These are phyloP conservation scores for Grammothele lineata DNA, from an alignment of 768 basidiomycete genomes.

Conservation along the genomic window DNA sequence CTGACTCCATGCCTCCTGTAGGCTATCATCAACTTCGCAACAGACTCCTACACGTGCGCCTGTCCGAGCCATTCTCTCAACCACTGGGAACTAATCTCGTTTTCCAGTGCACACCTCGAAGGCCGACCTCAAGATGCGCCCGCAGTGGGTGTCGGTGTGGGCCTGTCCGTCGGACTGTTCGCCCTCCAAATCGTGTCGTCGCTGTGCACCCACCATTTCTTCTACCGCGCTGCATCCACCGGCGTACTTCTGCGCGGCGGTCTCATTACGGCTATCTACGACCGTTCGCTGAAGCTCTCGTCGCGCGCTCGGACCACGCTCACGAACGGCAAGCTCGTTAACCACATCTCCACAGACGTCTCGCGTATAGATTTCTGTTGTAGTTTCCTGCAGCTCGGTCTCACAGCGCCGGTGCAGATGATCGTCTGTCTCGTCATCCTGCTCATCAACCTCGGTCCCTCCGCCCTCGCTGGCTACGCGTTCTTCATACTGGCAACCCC, in stretches of 20 bases:
- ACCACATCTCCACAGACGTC: conserved; percentile 90
- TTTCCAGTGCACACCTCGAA: conserved; percentile 19
- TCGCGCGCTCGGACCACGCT: conserved; percentile 75
- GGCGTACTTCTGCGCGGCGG: conserved; percentile 83
- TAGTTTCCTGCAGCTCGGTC: conserved; percentile 77
- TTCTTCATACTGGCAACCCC: conserved; percentile 72
- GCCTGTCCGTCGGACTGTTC: conserved; percentile 67
- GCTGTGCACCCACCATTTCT: conserved; percentile 75
- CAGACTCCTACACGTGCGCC: conserved; percentile 48
- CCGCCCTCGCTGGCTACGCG: conserved; percentile 50
- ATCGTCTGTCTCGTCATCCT: conserved; percentile 72
- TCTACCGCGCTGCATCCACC: conserved; percentile 67
- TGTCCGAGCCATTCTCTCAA: neutral
- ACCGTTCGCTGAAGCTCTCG: conserved; percentile 69
- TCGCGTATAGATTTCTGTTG: conserved; percentile 88
- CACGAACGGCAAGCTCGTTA: conserved; percentile 86
- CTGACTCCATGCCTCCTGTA: conserved; percentile 23
- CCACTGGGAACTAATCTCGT: neutral
- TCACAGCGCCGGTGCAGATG: conserved; percentile 76
- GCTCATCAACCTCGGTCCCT: conserved; percentile 64
- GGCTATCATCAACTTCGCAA: conserved; percentile 70
- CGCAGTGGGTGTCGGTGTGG: conserved; percentile 57
- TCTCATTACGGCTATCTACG: conserved; percentile 84
- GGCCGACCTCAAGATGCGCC: conserved; percentile 30
- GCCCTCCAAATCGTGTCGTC: conserved; percentile 64